Evolutionary conservation across 805 yeast genomes (phyloP), one percentile per base, ranked within the genome.

Genomic region (Clavispora vitiphila): DNA sequence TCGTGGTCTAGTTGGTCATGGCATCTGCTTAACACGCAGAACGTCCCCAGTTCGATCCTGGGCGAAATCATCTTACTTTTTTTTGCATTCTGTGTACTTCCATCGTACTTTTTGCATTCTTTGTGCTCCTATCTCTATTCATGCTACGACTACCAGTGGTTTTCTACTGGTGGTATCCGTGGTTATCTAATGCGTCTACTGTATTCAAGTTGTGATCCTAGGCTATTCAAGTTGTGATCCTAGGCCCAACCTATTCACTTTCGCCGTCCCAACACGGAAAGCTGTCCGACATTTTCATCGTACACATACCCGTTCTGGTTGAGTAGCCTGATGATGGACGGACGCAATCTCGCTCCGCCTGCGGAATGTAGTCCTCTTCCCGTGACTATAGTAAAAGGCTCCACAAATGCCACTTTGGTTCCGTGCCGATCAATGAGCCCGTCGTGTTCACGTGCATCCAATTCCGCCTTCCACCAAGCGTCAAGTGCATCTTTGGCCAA

Each of bases 31-130:
- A 87, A 90, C 96, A 89, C 96, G 96, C 96, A 88, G 93, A 86
- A 87, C 91, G 96, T 91, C 97, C 96, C 97, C 96, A 89, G 97
- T 91, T 91, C 97, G 96, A 91, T 88, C 97, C 97, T 90, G 97
- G 96, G 96, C 89, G 86, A 81, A 87, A 85, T 89, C 96, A 89
- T 39, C 44, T 44, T 35, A 16, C 8, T 23, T 25, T 35, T 25
- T 38, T 29, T 36, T 37, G 34, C n/a, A n/a, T n/a, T n/a, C n/a
- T n/a, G n/a, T n/a, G n/a, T n/a, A n/a, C n/a, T n/a, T n/a, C n/a
- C n/a, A n/a, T n/a, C n/a, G n/a, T n/a, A n/a, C n/a, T n/a, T n/a
- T n/a, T n/a, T n/a, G n/a, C n/a, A n/a, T n/a, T n/a, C n/a, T n/a
- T n/a, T n/a, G n/a, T n/a, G n/a, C n/a, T n/a, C n/a, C n/a, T n/a